Percentiles rank a stretch among this genome's conserved stretches.
Conservation (phyloP, 2,329 filamentous ascomycete species). For the Aurifilum marmelostoma region DNA sequence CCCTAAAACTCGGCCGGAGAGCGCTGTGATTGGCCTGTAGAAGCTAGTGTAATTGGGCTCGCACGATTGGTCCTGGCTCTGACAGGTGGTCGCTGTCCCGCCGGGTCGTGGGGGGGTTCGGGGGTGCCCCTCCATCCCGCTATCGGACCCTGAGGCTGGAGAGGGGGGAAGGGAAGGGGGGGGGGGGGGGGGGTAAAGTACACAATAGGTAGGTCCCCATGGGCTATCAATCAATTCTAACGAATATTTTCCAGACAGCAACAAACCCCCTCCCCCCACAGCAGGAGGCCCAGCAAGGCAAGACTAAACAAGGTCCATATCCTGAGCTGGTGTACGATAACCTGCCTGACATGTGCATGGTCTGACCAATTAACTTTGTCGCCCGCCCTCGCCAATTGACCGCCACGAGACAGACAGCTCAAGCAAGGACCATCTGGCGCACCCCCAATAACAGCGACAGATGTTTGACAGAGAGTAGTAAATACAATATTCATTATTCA, state of each 20-base stretch:
- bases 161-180: no score
- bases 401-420: not conserved
- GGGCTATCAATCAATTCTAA: not conserved
- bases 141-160: conserved; percentile 19
- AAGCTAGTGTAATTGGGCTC: not conserved
- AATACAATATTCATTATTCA: conserved; percentile 24
- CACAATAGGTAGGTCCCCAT: not conserved
- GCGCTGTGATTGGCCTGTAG: conserved; percentile 10
- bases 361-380: not conserved
- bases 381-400: not conserved
- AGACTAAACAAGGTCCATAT: not conserved
- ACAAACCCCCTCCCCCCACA: no score
- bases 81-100: not conserved
- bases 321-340: not conserved
- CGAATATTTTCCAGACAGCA: not conserved
- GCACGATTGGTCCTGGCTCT: conserved; percentile 11
- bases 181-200: no score
- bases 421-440: not conserved
- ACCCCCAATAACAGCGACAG: not conserved
- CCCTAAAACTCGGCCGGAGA: not conserved
- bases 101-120: conserved; percentile 14
- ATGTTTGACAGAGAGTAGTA: not conserved
- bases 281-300: not conserved
- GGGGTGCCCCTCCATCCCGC: conserved; percentile 26
- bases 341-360: not conserved